Evolutionary conservation across 495 filamentous ascomycete species (phyloP), one percentile per base, ranked within the genome.

Genomic region (Podospora pseudoanserina): DNA sequence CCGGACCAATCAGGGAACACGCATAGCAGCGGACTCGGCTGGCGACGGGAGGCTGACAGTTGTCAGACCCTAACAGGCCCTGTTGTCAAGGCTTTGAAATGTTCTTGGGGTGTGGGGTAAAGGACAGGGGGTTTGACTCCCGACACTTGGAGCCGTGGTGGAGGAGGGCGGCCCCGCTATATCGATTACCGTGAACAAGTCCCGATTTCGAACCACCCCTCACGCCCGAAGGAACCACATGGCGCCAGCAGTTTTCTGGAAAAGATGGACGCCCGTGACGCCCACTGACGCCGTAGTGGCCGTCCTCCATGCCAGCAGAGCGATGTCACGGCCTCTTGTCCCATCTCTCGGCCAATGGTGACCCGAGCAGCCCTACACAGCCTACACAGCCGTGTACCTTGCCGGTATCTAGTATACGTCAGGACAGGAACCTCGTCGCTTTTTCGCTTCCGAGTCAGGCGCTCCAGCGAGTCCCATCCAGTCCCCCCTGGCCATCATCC

Each of bases 161-260:
- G 71, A 74, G 72, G 74, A 70, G 71, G 69, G 61, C 75, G 77
- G 77, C 79, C 79, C 80, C 79, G 77, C 79, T 65, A 49, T 72
- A 49, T 72, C 72, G 67, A 80, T 74, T 81, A 74, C 79, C 79
- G 79, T 74, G 71, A 71, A 68, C 66, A 77, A 75, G 74, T 78
- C 76, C 76, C 76, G 76, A 70, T 28, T 62, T 54, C 56, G 70
- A 72, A 72, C 71, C 72, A 49, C 39, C 74, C 73, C 74, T 68
- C 59, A 56, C 65, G 27, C 54, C 63, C 23, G 23, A 39, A 28
- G 60, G 61, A 68, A 58, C 61, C 32, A 44, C 18, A 61, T 27
- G 23, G 28, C 27, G 60, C 68, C 19, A 53, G 30, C 30, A 61
- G 73, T 67, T 16, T 55, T 49, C 65, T 70, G 63, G 59, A 71